Conservation (phyloP, 257 asterid species). For the Solanum virginianum region DNA sequence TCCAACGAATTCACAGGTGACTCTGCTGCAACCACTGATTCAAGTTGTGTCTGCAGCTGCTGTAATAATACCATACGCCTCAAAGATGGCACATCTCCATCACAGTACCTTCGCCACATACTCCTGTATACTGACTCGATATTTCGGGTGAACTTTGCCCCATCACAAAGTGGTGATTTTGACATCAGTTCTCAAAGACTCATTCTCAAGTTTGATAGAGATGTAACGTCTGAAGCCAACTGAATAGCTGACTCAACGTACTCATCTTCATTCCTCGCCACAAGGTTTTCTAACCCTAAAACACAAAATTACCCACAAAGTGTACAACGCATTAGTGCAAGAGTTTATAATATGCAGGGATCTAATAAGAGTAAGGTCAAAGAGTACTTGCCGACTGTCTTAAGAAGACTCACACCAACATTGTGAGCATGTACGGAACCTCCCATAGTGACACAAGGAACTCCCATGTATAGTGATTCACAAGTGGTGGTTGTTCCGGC, state of each 20-base stretch:
- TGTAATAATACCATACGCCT: slow-evolving; percentile 36
- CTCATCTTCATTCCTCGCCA: slow-evolving; percentile 74
- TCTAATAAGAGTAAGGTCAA: neutral
- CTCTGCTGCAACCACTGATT: slow-evolving; percentile 19
- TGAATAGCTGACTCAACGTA: slow-evolving; percentile 61
- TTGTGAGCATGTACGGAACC: slow-evolving; percentile 95
- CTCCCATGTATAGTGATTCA: slow-evolving; percentile 97
- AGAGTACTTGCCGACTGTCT: slow-evolving; percentile 60
- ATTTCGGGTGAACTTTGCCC: slow-evolving; percentile 48
- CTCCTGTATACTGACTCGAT: slow-evolving; percentile 60
- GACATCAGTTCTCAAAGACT: slow-evolving; percentile 71
- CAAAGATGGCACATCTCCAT: slow-evolving; percentile 73
- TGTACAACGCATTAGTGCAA: neutral
- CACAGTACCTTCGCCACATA: slow-evolving; percentile 83
- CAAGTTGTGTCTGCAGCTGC: slow-evolving; percentile 12
- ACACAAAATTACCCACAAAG: neutral
- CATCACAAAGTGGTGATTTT: slow-evolving; percentile 82
- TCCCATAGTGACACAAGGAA: slow-evolving; percentile 95
- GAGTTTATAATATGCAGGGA: neutral
- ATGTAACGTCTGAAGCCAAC: slow-evolving; percentile 57
- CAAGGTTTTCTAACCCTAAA: slow-evolving; percentile 66
- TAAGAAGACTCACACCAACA: slow-evolving; percentile 89
- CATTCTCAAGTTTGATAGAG: slow-evolving; percentile 70
- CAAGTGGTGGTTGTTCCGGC: slow-evolving; percentile 99
- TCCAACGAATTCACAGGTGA: slow-evolving; percentile 12